phyloP scores from a whole-genome alignment of 345 rosid genomes.

The Cochlearia excelsa region DNA sequence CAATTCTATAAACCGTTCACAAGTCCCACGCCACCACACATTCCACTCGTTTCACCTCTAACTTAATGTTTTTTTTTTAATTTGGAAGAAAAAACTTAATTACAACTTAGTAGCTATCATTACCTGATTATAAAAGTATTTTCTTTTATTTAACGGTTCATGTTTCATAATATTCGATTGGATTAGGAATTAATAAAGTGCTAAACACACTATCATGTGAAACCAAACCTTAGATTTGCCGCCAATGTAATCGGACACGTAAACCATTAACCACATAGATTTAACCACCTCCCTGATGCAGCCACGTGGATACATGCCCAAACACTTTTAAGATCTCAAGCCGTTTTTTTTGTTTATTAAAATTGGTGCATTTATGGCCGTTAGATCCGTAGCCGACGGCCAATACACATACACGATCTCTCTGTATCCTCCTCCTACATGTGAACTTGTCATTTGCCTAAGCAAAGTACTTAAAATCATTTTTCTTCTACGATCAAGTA shows the following conservation, averaged over 20 bases:
- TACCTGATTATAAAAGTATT: conserved; percentile 3
- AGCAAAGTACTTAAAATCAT: too few relatives aligned
- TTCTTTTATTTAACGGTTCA: neutral
- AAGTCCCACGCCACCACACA: conserved; percentile 30
- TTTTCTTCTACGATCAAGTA: too few relatives aligned
- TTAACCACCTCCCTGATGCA: conserved; percentile 17
- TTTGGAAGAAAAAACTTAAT: neutral
- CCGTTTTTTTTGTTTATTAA: conserved; percentile 20
- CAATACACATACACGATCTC: conserved; percentile 1
- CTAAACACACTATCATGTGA: conserved; percentile 22
- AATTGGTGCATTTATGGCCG: conserved; percentile 20
- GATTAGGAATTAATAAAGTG: conserved; percentile 1
- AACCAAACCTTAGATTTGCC: conserved; percentile 34
- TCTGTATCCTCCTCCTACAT: conserved; percentile 16
- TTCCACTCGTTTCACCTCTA: conserved; percentile 10
- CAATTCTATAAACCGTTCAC: too few relatives aligned
- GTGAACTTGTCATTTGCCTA: conserved; percentile 20
- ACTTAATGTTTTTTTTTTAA: too few relatives aligned
- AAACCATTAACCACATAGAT: conserved; percentile 16
- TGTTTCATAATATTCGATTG: neutral
- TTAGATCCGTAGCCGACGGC: conserved; percentile 32
- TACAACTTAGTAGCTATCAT: conserved; percentile 32
- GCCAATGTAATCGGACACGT: conserved; percentile 25
- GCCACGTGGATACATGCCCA: conserved; percentile 26
- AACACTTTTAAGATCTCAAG: conserved; percentile 34